These are phyloP conservation scores for Cyclocybe cylindracea DNA, from an alignment of 768 basidiomycete species.

Conservation along the genomic window DNA sequence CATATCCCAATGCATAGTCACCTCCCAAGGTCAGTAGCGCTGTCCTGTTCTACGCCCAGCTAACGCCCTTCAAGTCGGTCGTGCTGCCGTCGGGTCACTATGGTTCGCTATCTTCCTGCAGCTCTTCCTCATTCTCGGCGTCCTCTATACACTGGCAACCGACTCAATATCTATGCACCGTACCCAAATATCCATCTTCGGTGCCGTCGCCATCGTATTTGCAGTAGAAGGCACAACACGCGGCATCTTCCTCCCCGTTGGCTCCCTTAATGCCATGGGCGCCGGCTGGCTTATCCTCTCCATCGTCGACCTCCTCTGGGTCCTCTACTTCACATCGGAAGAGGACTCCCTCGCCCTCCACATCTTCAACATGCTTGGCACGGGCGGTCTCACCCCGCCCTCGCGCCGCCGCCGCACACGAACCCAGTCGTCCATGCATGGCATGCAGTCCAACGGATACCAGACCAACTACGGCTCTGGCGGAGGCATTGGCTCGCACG, in stretches of 20 bases:
- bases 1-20: slow-evolving; percentile 69
- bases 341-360: slow-evolving; percentile 87
- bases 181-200: slow-evolving; percentile 86
- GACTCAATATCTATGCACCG: slow-evolving; percentile 95
- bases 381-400: slow-evolving; percentile 82
- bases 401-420: slow-evolving; percentile 78
- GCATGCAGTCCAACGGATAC: slow-evolving; percentile 66
- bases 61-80: slow-evolving; percentile 33
- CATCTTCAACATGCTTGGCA: slow-evolving; percentile 86
- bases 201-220: slow-evolving; percentile 86
- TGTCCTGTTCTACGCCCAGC: neutral
- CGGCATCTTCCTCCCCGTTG: slow-evolving; percentile 57
- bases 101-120: slow-evolving; percentile 90
- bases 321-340: slow-evolving; percentile 95
- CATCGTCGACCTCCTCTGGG: slow-evolving; percentile 93
- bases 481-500: slow-evolving; percentile 68
- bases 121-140: slow-evolving; percentile 68
- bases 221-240: slow-evolving; percentile 72
- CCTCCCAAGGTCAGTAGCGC: slow-evolving; percentile 46
- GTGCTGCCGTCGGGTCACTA: slow-evolving; percentile 54
- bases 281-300: slow-evolving; percentile 94
- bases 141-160: slow-evolving; percentile 77
- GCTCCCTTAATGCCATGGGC: slow-evolving; percentile 77
- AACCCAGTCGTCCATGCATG: slow-evolving; percentile 59
- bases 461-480: slow-evolving; percentile 64